These are phyloP conservation scores for Sisymbrium altissimum DNA, from an alignment of 345 rosid genomes.

Conservation along the genomic window DNA sequence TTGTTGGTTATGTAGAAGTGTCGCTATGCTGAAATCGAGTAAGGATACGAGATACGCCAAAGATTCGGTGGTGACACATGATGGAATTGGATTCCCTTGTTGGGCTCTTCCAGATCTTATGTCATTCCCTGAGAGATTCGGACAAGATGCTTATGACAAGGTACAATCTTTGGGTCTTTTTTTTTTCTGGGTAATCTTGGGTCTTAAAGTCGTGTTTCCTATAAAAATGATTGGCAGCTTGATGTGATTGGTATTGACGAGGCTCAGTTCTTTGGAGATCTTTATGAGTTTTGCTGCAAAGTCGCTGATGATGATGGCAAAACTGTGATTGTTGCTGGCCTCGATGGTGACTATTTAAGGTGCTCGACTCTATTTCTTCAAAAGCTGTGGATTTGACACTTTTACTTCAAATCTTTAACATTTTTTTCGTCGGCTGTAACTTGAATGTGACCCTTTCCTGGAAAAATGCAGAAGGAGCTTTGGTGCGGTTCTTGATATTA, in stretches of 20 bases:
- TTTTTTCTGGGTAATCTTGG: not conserved
- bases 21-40: slow-evolving; percentile 77
- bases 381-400: not conserved
- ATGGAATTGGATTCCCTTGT: slow-evolving; percentile 74
- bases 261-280: slow-evolving; percentile 90
- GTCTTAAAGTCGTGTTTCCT: not conserved
- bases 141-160: slow-evolving; percentile 61
- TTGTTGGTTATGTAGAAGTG: slow-evolving; percentile 40
- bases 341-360: slow-evolving; percentile 95
- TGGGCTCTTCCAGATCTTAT: slow-evolving; percentile 76
- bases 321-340: slow-evolving; percentile 69
- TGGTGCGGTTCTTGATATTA: slow-evolving; percentile 74
- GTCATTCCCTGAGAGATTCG: slow-evolving; percentile 49
- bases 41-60: slow-evolving; percentile 70
- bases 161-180: slow-evolving; percentile 28
- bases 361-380: not conserved
- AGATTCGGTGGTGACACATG: slow-evolving; percentile 80
- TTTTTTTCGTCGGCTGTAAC: not conserved
- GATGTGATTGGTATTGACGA: slow-evolving; percentile 95
- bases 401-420: not conserved
- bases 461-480: slow-evolving; percentile 61
- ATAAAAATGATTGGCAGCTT: slow-evolving; percentile 41
- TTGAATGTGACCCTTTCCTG: not conserved
- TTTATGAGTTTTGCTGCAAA: slow-evolving; percentile 81
- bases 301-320: slow-evolving; percentile 88